Evolutionary conservation across 192 early-diverging fungal genomes (phyloP), one percentile per base, ranked within the genome.

Genomic region (Coemansia sp.): DNA sequence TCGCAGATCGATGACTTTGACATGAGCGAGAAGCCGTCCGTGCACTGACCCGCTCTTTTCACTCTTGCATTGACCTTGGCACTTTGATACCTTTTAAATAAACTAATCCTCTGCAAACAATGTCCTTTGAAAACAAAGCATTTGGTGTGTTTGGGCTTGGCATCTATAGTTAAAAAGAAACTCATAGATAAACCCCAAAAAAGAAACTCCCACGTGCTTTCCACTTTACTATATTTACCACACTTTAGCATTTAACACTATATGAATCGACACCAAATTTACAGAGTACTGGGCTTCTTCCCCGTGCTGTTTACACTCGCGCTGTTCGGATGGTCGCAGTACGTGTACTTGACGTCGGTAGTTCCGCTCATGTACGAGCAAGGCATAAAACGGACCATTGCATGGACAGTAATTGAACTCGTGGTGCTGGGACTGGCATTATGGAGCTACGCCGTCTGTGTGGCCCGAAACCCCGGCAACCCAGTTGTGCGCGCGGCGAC

Each of bases 301-400:
- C 81, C 81, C 1, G 81, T 82, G 5, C 12, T 65, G 18, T 39
- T 82, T 11, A 72, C 75, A 11, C 57, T 73, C 13, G 71, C 61
- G 13, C 65, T 82, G 65, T 57, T 82, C n/a, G 14, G 43, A 3
- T 82, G 81, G 81, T 82, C 81, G 41, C 27, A 55, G 24, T 45
- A 14, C 19, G 58, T 19, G 7, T 78, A 74, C 56, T 43, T 50
- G 12, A 14, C 12, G 7, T 49, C 39, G 3, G 65, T 78, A 19
- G 24, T 78, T 2, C 74, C 75, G n/a, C 57, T 58, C 49, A 69
- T 76, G 5, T 35, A 59, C 27, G 20, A 52, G 12, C 29, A 63
- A 14, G 51, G 71, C 29, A 12, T 23, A 16, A 48, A 29, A 37
- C 54, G 57, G 16, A 54, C 18, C 2, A 65, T 16, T 1, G 54